These are phyloP conservation scores for Lomentospora prolificans DNA, from an alignment of 2,329 filamentous ascomycete genomes.

Conservation along the genomic window DNA sequence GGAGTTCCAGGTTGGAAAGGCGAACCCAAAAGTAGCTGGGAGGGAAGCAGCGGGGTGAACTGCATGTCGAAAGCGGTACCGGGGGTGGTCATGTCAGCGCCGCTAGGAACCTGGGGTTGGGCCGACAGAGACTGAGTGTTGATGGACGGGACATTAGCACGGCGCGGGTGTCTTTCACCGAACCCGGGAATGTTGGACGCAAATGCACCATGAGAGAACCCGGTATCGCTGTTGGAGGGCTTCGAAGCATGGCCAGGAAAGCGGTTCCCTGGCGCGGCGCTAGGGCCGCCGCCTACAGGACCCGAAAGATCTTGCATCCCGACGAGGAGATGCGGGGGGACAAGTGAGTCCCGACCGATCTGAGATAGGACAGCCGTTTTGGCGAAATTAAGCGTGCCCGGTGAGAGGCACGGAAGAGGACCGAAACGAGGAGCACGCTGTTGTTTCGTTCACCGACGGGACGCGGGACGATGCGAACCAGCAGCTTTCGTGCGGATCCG, in stretches of 20 bases:
- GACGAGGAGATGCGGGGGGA: conserved; percentile 73
- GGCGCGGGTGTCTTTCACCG: conserved; percentile 74
- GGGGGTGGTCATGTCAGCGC: conserved; percentile 68
- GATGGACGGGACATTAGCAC: conserved; percentile 81
- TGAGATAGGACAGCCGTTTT: conserved; percentile 77
- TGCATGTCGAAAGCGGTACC: conserved; percentile 95
- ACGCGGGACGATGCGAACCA: not conserved
- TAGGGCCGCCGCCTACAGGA: conserved; percentile 47
- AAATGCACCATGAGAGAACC: conserved; percentile 89
- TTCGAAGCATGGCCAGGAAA: conserved; percentile 66
- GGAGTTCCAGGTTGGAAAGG: conserved; percentile 95
- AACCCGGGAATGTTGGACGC: conserved; percentile 79
- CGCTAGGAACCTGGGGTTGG: conserved; percentile 23
- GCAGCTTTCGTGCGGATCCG: not conserved
- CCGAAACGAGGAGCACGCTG: not conserved
- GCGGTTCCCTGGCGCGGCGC: conserved; percentile 43
- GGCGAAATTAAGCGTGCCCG: conserved; percentile 50
- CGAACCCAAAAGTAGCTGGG: conserved; percentile 86
- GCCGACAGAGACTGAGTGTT: conserved; percentile 65
- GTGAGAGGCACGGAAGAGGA: conserved; percentile 35
- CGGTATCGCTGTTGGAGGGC: conserved; percentile 73
- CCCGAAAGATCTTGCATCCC: conserved; percentile 80
- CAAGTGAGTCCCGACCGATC: conserved; percentile 70
- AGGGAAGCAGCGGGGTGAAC: conserved; percentile 91
- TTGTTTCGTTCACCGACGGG: not conserved